These are phyloP conservation scores for Exophiala bonariae DNA, from an alignment of 2,329 filamentous ascomycete species.

Conservation along the genomic window DNA sequence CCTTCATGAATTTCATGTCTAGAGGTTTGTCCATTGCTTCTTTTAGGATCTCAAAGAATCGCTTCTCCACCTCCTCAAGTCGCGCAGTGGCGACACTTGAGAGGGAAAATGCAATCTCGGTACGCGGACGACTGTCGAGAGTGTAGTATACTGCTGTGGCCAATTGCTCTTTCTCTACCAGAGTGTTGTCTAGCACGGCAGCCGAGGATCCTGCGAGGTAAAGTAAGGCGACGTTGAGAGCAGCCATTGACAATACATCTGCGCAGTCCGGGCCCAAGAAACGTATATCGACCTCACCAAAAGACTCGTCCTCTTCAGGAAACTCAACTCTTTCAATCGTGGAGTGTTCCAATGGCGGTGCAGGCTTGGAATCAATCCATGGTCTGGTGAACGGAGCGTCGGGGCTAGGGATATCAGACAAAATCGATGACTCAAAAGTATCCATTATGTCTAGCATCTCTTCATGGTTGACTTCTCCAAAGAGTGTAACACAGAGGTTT, in stretches of 20 bases:
- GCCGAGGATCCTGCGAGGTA: constrained; percentile 94
- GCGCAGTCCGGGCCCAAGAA: constrained; percentile 85
- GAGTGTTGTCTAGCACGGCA: constrained; percentile 82
- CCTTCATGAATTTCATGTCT: constrained; percentile 85
- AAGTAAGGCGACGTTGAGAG: constrained; percentile 75
- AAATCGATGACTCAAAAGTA: constrained; percentile 82
- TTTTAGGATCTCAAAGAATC: constrained; percentile 79
- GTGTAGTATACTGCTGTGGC: constrained; percentile 81
- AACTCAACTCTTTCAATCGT: constrained; percentile 81
- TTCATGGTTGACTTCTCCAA: constrained; percentile 85
- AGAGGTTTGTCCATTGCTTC: constrained; percentile 78
- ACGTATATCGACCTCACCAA: constrained; percentile 80
- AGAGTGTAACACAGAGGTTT: constrained; percentile 85
- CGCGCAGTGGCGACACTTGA: constrained; percentile 86
- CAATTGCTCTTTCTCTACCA: constrained; percentile 91
- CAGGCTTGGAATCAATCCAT: constrained; percentile 85
- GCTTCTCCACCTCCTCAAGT: constrained; percentile 77
- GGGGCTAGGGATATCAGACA: constrained; percentile 74
- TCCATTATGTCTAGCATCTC: constrained; percentile 80
- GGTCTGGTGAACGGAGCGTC: constrained; percentile 78
- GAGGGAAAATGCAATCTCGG: constrained; percentile 81
- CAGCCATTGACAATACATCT: constrained; percentile 66
- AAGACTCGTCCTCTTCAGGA: constrained; percentile 93
- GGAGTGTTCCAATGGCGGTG: constrained; percentile 70
- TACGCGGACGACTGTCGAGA: constrained; percentile 76